Base-by-base conservation (phyloP, 305 asterid genomes). In the Striga hermonthica region DNA sequence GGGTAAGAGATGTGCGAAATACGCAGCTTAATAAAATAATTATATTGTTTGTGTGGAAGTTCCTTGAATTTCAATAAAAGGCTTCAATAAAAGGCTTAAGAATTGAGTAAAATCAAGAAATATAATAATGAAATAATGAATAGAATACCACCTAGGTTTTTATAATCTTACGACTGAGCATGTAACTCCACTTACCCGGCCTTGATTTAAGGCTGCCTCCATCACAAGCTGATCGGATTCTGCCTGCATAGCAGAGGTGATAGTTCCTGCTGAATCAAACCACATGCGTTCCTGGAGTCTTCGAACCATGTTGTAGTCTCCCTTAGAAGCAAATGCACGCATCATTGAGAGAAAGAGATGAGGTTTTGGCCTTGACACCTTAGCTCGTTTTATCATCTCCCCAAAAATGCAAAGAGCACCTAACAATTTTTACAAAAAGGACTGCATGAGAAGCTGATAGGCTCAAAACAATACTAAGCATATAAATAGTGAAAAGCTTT, bases 131-230 rank as follows among this genome's bases (percentile, higher is more conserved):
- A 5, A 49, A 57, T 13, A 47, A 44, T 39, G 44, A 64, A 14
- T 7, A 67, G 43, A 45, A 54, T 56, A 62, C 36, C 55, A 44
- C 47, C 12, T 54, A 41, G 44, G 43, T 61, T 40, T 15, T 64
- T 1, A 0, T 53, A 13, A 50, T 22, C 52, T 38, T 53, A 43
- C 61, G 44, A 66, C 56, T 7, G 47, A 50, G 55, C 36, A 66
- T 56, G 34, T 44, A 57, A 69, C 45, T 58, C 10, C 61, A 61
- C 62, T 69, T 67, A 86, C 90, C 88, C 75, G 90, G 73, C 88
- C 90, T 65, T 79, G 73, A 71, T 82, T 83, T 74, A 86, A 74
- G 71, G 94, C 94, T 82, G 85, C 94, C 74, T 86, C 94, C 88
- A 86, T 82, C 65, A 86, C 72, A 44, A 86, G 94, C 69, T 83